Evolutionary conservation across 257 asterid species (phyloP), one percentile per base, ranked within the genome.

Genomic region (Dorcoceras hygrometricum): DNA sequence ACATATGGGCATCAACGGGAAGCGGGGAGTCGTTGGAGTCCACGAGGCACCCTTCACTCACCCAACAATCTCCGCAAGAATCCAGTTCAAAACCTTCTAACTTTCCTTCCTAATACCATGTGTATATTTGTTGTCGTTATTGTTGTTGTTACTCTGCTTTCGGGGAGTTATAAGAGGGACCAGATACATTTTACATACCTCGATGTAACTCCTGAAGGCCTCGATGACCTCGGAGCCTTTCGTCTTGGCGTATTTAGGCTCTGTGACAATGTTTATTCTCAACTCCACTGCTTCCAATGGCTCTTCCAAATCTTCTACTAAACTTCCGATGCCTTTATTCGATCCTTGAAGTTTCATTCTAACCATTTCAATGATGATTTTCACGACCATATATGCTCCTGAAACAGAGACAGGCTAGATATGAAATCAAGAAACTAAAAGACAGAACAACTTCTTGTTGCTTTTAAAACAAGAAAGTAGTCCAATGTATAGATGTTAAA

Each of bases 301-400:
- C 81, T 83, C 95, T 70, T 84, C 96, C 2, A 92, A 95, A 68
- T 87, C 96, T 50, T 79, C 78, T 68, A 92, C 86, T 1, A 91
- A 75, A 65, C 93, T 87, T 20, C 95, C 95, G 59, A 91, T 84
- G 6, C 95, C 98, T 72, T 83, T 86, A 12, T 73, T 77, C 34
- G 81, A 87, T 39, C 97, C 98, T 62, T 81, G 78, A 39, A 92
- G 92, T 69, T 82, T 92, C 98, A 89, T 92, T 64, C 82, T 83
- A 53, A 92, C 96, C 98, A 92, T 92, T 73, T 89, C 96, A 48
- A 86, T 89, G 8, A 89, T 89, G 27, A 92, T 89, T 75, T 84
- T 92, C 20, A 89, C 97, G 56, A 87, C 97, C 96, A 87, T 89
- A 51, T 89, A 89, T 0, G 98, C 98, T 73, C 96, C 98, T 88